Evolutionary conservation across 768 basidiomycete genomes (phyloP).

Genomic region (Pleurotus giganteus): DNA sequence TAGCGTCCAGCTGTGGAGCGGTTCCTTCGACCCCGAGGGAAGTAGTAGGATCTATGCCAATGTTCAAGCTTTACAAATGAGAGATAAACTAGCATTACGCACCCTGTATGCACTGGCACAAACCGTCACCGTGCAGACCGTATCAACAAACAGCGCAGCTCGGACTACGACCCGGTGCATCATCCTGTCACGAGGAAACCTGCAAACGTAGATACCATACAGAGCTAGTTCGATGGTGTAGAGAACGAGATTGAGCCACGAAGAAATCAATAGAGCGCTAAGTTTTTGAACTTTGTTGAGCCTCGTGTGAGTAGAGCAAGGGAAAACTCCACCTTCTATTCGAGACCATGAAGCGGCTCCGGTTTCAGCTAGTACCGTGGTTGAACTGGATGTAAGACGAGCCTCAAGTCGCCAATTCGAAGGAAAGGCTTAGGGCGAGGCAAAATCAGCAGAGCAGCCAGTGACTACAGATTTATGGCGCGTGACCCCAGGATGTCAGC

Average conservation of each 20-base stretch:
- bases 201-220: neutral
- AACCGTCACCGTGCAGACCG: neutral
- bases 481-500: no score
- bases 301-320: no score
- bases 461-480: no score
- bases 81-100: neutral
- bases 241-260: conserved; percentile 1
- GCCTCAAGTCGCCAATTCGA: no score
- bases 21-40: neutral
- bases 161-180: neutral
- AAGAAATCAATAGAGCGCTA: neutral
- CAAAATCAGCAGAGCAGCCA: no score
- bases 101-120: neutral
- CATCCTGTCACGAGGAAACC: neutral
- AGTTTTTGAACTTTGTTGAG: neutral
- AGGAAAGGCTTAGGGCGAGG: no score
- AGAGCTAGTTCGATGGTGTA: neutral
- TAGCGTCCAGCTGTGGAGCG: neutral
- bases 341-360: no score
- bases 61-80: neutral
- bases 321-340: no score
- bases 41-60: neutral
- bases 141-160: neutral
- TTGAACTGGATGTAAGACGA: no score
- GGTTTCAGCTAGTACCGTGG: no score